Conservation (phyloP, 345 rosid genomes). For the Rubroshorea leprosula region DNA sequence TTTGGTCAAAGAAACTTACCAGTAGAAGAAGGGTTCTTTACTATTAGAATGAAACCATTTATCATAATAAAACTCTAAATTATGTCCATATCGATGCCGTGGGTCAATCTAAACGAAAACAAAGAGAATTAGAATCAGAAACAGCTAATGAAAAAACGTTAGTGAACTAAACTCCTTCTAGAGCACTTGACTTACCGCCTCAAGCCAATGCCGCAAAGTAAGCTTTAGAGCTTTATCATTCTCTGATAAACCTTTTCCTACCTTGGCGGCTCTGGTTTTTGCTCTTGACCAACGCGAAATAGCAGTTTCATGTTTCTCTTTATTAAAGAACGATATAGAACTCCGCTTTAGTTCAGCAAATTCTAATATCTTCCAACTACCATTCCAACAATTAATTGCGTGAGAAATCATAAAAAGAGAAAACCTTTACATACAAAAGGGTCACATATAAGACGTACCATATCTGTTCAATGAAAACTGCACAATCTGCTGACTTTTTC, state of each 20-base stretch:
- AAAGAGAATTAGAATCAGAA: not conserved
- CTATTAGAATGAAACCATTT: constrained; percentile 73
- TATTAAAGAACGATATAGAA: constrained; percentile 82
- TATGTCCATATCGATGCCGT: constrained; percentile 93
- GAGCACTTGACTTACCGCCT: constrained; percentile 57
- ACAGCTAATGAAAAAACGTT: constrained; percentile 9
- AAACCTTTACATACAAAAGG: not conserved
- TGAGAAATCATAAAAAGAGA: constrained; percentile 3
- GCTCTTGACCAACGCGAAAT: constrained; percentile 97
- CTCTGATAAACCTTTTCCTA: constrained; percentile 93
- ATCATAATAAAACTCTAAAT: constrained; percentile 68
- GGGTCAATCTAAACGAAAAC: constrained; percentile 66
- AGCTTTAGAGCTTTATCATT: constrained; percentile 85
- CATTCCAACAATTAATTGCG: constrained; percentile 17
- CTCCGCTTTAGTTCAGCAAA: constrained; percentile 81
- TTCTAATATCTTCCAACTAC: constrained; percentile 90
- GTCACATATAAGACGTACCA: constrained; percentile 50
- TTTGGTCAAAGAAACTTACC: constrained; percentile 36
- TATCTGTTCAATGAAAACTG: constrained; percentile 80
- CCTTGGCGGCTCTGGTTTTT: constrained; percentile 86
- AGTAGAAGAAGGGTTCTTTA: constrained; percentile 94
- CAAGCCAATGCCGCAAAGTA: constrained; percentile 94
- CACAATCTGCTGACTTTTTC: constrained; percentile 91
- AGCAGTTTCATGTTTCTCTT: constrained; percentile 90
- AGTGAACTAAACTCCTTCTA: not conserved